A percentile compares a stretch with the other conserved stretches of the same genome.
These are phyloP conservation scores for Fusarium sp. DNA, from an alignment of 2,329 filamentous ascomycete genomes.

Conservation along the genomic window DNA sequence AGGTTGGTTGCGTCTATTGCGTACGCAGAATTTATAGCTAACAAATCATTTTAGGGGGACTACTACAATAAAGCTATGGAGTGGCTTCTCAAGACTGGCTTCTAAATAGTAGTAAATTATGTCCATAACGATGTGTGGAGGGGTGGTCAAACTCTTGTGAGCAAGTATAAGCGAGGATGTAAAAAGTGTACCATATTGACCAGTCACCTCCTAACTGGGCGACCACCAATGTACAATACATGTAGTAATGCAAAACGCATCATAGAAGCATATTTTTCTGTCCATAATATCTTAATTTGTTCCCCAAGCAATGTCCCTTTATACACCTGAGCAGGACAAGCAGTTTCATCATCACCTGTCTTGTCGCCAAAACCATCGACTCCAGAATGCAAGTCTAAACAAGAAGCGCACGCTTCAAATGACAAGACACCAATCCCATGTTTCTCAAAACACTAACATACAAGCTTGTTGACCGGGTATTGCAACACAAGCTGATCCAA, in stretches of 20 bases:
- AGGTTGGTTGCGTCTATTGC: constrained; percentile 58
- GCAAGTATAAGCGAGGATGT: constrained; percentile 16
- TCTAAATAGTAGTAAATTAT: constrained; percentile 37
- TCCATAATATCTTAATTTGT: constrained; percentile 42
- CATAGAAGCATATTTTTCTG: constrained; percentile 38
- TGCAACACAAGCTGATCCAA: constrained; percentile 34
- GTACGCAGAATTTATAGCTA: not conserved
- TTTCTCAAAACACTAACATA: constrained; percentile 45
- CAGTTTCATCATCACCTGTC: constrained; percentile 37
- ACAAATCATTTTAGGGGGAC: constrained; percentile 46
- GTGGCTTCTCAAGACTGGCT: constrained; percentile 50
- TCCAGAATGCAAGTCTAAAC: constrained; percentile 46
- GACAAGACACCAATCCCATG: constrained; percentile 41
- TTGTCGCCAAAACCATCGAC: constrained; percentile 41
- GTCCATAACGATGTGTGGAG: not conserved
- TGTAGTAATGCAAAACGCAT: constrained; percentile 44
- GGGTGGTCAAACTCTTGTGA: not conserved
- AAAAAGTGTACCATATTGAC: constrained; percentile 45
- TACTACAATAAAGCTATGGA: constrained; percentile 43
- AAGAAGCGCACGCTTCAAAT: constrained; percentile 43
- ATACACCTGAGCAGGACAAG: constrained; percentile 37
- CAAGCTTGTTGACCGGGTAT: constrained; percentile 37
- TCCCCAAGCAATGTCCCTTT: constrained; percentile 38
- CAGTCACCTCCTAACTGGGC: constrained; percentile 28
- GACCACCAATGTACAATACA: constrained; percentile 44